phyloP scores from a whole-genome alignment of 805 yeast genomes.

The Wickerhamomyces bisporus region DNA sequence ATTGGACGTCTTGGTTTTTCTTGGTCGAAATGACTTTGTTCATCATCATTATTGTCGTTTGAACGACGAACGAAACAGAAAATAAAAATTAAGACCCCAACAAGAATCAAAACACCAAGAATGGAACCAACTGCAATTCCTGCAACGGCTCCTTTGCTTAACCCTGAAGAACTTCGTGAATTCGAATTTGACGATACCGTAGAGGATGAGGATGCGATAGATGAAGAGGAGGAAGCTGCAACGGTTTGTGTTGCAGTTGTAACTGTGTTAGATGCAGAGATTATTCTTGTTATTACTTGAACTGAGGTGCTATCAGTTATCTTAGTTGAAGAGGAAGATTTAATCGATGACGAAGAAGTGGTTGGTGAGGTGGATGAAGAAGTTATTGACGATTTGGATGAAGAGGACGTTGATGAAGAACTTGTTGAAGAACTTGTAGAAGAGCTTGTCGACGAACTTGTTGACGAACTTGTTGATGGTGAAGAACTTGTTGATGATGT shows the following conservation, averaged over 20 bases:
- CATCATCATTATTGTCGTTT: slow-evolving; percentile 15
- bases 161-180: not conserved
- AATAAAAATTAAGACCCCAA: slow-evolving; percentile 1
- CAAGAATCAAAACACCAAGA: not conserved
- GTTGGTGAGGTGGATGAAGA: slow-evolving; percentile 1
- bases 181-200: not conserved
- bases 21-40: slow-evolving; percentile 6
- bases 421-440: not conserved
- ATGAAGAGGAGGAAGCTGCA: too few species aligned
- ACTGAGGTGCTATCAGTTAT: not conserved
- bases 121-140: not conserved
- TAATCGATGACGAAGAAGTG: too few species aligned
- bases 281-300: not conserved
- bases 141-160: slow-evolving; percentile 2
- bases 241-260: not conserved
- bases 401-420: not conserved
- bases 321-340: too few species aligned
- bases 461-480: not conserved
- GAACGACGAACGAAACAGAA: slow-evolving; percentile 14
- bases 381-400: slow-evolving; percentile 1
- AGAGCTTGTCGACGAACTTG: not conserved
- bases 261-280: not conserved
- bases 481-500: not conserved
- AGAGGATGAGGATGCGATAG: not conserved
- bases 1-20: slow-evolving; percentile 4